Conservation (phyloP, 1,284 basidiomycete genomes). For the Rhodotorula glutinis region DNA sequence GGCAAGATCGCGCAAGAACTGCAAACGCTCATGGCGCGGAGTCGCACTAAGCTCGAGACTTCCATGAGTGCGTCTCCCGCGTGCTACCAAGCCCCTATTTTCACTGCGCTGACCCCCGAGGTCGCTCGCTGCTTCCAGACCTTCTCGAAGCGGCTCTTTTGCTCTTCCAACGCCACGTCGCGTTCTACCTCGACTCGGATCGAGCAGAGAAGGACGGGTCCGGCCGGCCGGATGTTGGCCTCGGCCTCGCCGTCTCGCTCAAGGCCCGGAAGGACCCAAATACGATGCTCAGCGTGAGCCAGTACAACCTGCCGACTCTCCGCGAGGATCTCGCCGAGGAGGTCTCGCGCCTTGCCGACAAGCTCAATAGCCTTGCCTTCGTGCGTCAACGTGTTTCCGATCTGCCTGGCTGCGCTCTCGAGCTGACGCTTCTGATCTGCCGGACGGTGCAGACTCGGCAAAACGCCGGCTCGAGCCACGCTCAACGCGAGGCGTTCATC, state of each 20-base stretch:
- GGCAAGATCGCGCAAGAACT: conserved; percentile 28
- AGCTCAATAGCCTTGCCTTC: conserved; percentile 11
- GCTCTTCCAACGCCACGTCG: conserved; percentile 78
- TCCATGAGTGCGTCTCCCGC: conserved; percentile 28
- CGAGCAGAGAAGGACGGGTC: conserved; percentile 11
- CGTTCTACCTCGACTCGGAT: conserved; percentile 52
- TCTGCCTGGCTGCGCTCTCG: neutral
- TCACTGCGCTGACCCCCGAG: neutral
- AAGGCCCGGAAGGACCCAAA: conserved; percentile 13
- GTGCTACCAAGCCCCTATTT: neutral
- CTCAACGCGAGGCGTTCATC: conserved; percentile 26
- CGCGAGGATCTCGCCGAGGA: conserved; percentile 22
- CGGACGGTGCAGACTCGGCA: conserved; percentile 15
- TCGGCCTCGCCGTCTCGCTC: conserved; percentile 30
- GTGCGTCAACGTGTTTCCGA: conserved; percentile 5
- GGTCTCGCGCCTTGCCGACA: conserved; percentile 19
- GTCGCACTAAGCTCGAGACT: conserved; percentile 23
- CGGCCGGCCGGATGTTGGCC: conserved; percentile 26
- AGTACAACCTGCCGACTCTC: conserved; percentile 27
- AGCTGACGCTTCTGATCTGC: neutral
- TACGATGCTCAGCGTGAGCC: conserved; percentile 8
- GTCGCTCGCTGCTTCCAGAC: conserved; percentile 9
- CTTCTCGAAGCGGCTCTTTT: conserved; percentile 57
- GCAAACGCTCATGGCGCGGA: conserved; percentile 19
- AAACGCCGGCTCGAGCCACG: conserved; percentile 25